These are phyloP conservation scores for Eucalyptus pumila DNA, from an alignment of 345 rosid species.

Conservation along the genomic window DNA sequence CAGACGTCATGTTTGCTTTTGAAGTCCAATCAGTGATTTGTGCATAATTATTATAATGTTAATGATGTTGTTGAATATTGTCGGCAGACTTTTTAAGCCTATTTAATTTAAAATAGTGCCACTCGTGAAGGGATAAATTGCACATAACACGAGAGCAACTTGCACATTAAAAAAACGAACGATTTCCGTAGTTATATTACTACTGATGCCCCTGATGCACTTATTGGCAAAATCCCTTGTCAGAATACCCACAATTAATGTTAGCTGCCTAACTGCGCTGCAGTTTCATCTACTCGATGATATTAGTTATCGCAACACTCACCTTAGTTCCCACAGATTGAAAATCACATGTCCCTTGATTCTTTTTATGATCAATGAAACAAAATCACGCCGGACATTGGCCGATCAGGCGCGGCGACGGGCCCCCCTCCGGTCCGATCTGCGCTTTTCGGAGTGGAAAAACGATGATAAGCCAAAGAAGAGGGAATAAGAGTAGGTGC, in stretches of 20 bases:
- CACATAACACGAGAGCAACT: not conserved
- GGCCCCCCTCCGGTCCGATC: not conserved
- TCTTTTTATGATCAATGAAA: not conserved
- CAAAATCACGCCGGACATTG: not conserved
- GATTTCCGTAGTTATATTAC: not conserved
- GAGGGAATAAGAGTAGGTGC: not conserved
- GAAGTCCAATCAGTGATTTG: not conserved
- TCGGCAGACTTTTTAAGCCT: not conserved
- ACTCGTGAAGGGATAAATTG: not conserved
- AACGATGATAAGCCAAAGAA: not conserved
- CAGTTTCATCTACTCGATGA: not conserved
- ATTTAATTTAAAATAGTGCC: not conserved
- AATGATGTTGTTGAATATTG: not conserved
- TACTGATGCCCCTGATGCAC: not conserved
- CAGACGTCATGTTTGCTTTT: not conserved
- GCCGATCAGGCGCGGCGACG: not conserved
- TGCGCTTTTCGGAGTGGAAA: not conserved
- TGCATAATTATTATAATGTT: not conserved
- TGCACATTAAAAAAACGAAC: not conserved
- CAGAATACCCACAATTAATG: not conserved
- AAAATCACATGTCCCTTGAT: not conserved
- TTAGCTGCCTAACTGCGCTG: not conserved
- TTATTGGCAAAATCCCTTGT: not conserved
- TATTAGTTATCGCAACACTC: not conserved
- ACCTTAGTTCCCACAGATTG: not conserved